Evolutionary conservation across 2,329 filamentous ascomycete genomes (phyloP).

Genomic region (Venturia nashicola): DNA sequence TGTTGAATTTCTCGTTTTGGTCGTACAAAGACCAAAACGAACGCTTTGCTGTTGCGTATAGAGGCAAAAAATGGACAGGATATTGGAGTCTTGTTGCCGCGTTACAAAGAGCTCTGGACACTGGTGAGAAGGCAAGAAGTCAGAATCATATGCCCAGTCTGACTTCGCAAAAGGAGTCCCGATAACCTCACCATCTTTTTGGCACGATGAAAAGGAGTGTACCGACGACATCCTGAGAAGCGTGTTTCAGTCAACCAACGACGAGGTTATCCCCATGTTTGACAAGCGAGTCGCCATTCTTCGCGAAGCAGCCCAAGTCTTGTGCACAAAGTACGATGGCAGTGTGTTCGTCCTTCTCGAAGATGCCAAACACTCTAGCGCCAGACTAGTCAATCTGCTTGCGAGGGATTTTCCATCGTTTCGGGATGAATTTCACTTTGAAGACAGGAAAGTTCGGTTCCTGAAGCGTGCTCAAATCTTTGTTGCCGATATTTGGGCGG

Average conservation of each 20-base stretch:
- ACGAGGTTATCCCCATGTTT: slow-evolving; percentile 78
- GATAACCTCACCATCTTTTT: slow-evolving; percentile 80
- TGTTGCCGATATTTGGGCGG: slow-evolving; percentile 93
- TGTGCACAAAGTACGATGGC: slow-evolving; percentile 69
- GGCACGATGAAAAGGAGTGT: slow-evolving; percentile 65
- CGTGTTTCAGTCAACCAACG: slow-evolving; percentile 76
- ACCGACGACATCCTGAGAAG: slow-evolving; percentile 60
- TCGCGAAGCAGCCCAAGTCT: slow-evolving; percentile 67
- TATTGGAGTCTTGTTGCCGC: slow-evolving; percentile 91
- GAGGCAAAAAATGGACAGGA: slow-evolving; percentile 73
- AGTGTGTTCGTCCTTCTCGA: slow-evolving; percentile 62
- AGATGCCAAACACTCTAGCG: slow-evolving; percentile 66
- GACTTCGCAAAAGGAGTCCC: slow-evolving; percentile 51
- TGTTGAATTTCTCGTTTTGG: slow-evolving; percentile 97
- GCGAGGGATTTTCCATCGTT: slow-evolving; percentile 77
- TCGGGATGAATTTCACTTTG: slow-evolving; percentile 65
- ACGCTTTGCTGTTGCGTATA: slow-evolving; percentile 73
- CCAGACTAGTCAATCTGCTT: slow-evolving; percentile 73
- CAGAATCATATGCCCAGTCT: not conserved
- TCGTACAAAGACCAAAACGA: slow-evolving; percentile 57
- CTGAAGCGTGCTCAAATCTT: slow-evolving; percentile 94
- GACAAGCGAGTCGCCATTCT: slow-evolving; percentile 66
- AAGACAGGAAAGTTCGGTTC: slow-evolving; percentile 64
- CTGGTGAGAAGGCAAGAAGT: slow-evolving; percentile 40
- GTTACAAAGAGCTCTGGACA: slow-evolving; percentile 75